Conservation (phyloP, 192 early-diverging fungal genomes). For the Coemansia brasiliensis region DNA sequence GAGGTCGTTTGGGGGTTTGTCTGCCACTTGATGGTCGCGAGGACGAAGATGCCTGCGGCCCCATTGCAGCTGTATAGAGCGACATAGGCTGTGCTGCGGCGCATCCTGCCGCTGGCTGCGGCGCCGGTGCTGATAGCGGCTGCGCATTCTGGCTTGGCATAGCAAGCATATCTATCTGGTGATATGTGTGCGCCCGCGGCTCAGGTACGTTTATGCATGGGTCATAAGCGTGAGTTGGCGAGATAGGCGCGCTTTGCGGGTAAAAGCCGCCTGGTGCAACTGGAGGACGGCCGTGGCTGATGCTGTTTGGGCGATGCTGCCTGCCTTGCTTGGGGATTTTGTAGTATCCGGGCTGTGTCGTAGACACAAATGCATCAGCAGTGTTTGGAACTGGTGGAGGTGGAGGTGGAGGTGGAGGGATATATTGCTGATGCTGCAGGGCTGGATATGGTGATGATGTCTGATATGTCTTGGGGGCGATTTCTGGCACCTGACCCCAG, state of each 20-base stretch:
- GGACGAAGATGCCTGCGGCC: neutral
- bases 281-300: constrained; percentile 1
- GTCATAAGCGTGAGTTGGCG: constrained; percentile 14
- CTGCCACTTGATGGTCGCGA: constrained; percentile 9
- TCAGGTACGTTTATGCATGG: neutral
- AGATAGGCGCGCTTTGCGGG: constrained; percentile 40
- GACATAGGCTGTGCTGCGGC: constrained; percentile 4
- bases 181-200: constrained; percentile 5
- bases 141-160: constrained; percentile 1
- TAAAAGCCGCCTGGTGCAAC: constrained; percentile 9
- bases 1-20: constrained; percentile 10
- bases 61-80: neutral
- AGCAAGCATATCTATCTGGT: neutral
- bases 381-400: neutral
- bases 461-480: neutral
- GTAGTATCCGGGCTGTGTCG: constrained; percentile 8
- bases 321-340: constrained; percentile 18
- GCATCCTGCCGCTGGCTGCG: neutral
- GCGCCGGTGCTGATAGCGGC: constrained; percentile 3
- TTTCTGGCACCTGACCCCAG: constrained; percentile 12
- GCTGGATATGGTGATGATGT: constrained; percentile 4
- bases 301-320: constrained; percentile 1
- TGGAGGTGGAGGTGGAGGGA: neutral
- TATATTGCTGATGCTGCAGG: constrained; percentile 6
- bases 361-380: neutral